phyloP scores from a whole-genome alignment of 306 rosid genomes.

The peach (Prunus persica) region Prunus_persica_NCBIv2 NC_034009.1:33980001-33980500 shows the following conservation, averaged over 20 bases:
- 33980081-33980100: conserved; percentile 84
- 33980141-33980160: conserved; percentile 82
- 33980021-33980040: not conserved
- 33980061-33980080: conserved; percentile 83
- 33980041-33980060: conserved; percentile 42
- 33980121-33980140: conserved; percentile 72
- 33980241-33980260: too few relatives aligned
- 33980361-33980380: conserved; percentile 91
- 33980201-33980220: conserved; percentile 37
- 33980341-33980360: conserved; percentile 95
- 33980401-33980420: conserved; percentile 92
- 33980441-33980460: not conserved
- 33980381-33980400: conserved; percentile 69
- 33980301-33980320: conserved; percentile 43
- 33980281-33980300: conserved; percentile 4
- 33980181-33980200: conserved; percentile 82
- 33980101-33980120: conserved; percentile 35
- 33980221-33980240: not conserved
- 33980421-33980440: conserved; percentile 94
- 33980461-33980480: conserved; percentile 17
- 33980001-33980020: not conserved
- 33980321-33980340: conserved; percentile 76
- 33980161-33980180: conserved; percentile 88
- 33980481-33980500: not conserved
- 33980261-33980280: not conserved